Conservation (phyloP, 768 basidiomycete species). For the Dacryopinax primogenitus region DNA sequence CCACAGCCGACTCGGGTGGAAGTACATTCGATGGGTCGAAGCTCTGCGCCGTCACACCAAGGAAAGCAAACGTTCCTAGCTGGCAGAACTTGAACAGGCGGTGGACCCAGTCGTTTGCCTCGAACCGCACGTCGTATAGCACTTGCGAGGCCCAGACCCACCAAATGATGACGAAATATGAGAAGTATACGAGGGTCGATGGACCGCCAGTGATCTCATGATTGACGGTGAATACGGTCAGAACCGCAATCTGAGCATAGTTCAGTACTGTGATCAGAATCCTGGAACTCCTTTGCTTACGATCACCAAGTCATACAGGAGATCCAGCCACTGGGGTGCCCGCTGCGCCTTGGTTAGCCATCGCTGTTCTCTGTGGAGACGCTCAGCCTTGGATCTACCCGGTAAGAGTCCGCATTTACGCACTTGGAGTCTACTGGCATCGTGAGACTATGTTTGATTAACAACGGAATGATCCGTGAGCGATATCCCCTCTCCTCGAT, state of each 20-base stretch:
- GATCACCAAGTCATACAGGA: neutral
- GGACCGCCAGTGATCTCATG: neutral
- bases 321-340: neutral
- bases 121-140: conserved; percentile 11
- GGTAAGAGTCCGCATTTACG: neutral
- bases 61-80: neutral
- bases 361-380: neutral
- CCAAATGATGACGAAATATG: conserved; percentile 12
- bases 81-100: conserved; percentile 11
- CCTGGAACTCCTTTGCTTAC: neutral
- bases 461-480: neutral
- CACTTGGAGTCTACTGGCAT: neutral
- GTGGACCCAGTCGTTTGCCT: conserved; percentile 11
- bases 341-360: neutral
- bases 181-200: conserved; percentile 6
- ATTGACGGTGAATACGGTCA: neutral
- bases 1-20: neutral
- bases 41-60: conserved; percentile 7
- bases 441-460: neutral
- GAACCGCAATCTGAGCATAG: neutral
- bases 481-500: neutral
- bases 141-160: conserved; percentile 13
- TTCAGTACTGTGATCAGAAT: neutral
- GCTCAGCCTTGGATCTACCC: neutral
- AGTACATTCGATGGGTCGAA: conserved; percentile 10